These are phyloP conservation scores for Saccharomyces hybrid DNA, from an alignment of 1,139 yeast genomes.

Conservation along the genomic window DNA sequence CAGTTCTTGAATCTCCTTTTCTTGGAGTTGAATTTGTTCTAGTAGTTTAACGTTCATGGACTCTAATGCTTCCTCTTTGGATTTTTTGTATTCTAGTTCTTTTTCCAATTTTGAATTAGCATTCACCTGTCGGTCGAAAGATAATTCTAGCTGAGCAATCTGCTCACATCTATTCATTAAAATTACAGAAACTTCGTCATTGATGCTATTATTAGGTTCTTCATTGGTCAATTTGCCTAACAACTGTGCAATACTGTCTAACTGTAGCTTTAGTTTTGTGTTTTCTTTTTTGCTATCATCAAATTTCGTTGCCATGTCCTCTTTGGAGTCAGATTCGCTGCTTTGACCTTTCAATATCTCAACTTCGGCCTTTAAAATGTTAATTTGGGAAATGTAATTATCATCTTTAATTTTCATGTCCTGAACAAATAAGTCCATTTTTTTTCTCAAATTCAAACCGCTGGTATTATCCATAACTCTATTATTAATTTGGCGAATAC, in stretches of 20 bases:
- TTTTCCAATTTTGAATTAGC: conserved; percentile 8
- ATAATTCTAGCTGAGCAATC: conserved; percentile 17
- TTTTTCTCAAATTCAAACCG: conserved; percentile 53
- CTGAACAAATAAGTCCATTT: conserved; percentile 40
- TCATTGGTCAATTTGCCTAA: conserved; percentile 13
- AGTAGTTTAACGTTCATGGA: conserved; percentile 17
- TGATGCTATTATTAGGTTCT: background rate
- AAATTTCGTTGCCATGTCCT: conserved; percentile 29
- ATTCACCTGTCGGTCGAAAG: conserved; percentile 15
- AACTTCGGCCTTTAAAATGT: conserved; percentile 47
- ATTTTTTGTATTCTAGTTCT: conserved; percentile 8
- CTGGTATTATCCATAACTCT: conserved; percentile 55
- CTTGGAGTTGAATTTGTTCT: conserved; percentile 17
- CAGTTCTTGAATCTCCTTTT: conserved; percentile 13
- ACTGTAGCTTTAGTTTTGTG: conserved; percentile 39
- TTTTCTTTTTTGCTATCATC: conserved; percentile 39
- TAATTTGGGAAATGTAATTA: conserved; percentile 38
- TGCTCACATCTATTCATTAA: conserved; percentile 21
- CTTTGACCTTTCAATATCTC: conserved; percentile 38
- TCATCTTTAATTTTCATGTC: conserved; percentile 44
- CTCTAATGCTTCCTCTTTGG: conserved; percentile 13
- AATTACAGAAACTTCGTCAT: conserved; percentile 8
- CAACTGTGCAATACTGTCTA: conserved; percentile 34
- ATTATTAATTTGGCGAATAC: conserved; percentile 69
- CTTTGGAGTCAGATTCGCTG: background rate